Base-by-base conservation (phyloP, 2,329 filamentous ascomycete genomes). In the Ophiobolus disseminans region DNA sequence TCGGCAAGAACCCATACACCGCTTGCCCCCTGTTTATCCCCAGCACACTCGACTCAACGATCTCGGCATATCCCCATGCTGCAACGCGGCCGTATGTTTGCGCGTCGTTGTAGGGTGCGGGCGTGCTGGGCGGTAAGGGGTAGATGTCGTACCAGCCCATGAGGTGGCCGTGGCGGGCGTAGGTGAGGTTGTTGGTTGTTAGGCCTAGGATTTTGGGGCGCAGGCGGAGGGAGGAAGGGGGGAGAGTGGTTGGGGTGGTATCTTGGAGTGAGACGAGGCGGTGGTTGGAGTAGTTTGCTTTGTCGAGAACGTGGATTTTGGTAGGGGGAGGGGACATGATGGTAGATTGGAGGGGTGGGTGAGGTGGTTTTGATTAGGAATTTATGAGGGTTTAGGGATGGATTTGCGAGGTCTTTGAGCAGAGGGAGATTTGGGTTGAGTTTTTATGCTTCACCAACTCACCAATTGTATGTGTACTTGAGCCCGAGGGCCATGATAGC, bases 51-150 rank as follows among this genome's bases (percentile, higher is more conserved):
- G 71, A 76, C 3, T 76, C 74, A 5, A 76, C 35, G 4, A 80
- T 72, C 19, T 70, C 62, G 6, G 72, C 78, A 44, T 76, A 79
- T 0, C 79, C 79, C 78, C 79, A 81, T n/a, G 73, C 75, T 31
- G 76, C 74, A 10, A 77, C 75, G 48, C 78, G 76, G 3, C 77
- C 78, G 67, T 77, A 80, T n/a, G 60, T 57, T 2, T 61, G 35
- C 3, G 40, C 23, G 55, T 80, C 69, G 54, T 74, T 72, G 60
- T 70, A 73, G 1, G 66, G 63, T 1, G 58, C 35, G 0, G 77
- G 77, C 28, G 70, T 68, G 14, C 58, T 56, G 0, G 52, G 10
- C 0, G 76, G 78, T 0, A 77, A 67, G 0, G 75, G 78, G 57
- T 78, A 80, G 6, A 74, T 61, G 50, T 75, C 70, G 77, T 78